phyloP scores from a whole-genome alignment of 2,329 filamentous ascomycete species.

The Graphiopsis chlorocephala region DNA sequence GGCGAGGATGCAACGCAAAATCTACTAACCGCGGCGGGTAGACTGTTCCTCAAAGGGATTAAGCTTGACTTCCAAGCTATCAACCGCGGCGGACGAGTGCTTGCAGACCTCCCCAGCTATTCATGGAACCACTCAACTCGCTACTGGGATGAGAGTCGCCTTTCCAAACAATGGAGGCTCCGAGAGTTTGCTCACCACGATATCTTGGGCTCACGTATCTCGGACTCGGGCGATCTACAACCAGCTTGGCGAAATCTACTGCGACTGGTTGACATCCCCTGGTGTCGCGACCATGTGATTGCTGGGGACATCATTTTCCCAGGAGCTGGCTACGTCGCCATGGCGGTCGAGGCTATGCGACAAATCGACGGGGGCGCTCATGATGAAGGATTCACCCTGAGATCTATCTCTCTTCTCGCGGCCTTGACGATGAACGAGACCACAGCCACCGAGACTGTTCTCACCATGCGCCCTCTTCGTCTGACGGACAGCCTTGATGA shows the following conservation, averaged over 20 bases:
- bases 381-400: background rate
- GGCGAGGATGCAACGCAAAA: background rate
- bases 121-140: background rate
- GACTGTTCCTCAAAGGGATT: background rate
- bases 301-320: slow-evolving; percentile 13
- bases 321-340: slow-evolving; percentile 19
- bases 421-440: background rate
- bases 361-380: background rate
- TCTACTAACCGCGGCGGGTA: background rate
- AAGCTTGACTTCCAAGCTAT: background rate
- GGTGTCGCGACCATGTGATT: slow-evolving; percentile 1
- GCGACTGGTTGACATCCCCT: background rate
- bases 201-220: slow-evolving; percentile 42
- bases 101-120: background rate
- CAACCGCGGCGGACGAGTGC: background rate
- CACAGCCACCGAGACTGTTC: background rate
- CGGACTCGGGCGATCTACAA: background rate
- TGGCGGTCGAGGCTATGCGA: slow-evolving; percentile 23
- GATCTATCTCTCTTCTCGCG: too few relatives aligned
- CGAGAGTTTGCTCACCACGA: slow-evolving; percentile 37
- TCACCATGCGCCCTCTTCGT: background rate
- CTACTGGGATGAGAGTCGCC: background rate
- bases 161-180: background rate
- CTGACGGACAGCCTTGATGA: too few relatives aligned
- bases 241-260: background rate